Evolutionary conservation across 305 asterid genomes (phyloP), one percentile per base, ranked within the genome.

Genomic region (Solanum aculeatissimum): DNA sequence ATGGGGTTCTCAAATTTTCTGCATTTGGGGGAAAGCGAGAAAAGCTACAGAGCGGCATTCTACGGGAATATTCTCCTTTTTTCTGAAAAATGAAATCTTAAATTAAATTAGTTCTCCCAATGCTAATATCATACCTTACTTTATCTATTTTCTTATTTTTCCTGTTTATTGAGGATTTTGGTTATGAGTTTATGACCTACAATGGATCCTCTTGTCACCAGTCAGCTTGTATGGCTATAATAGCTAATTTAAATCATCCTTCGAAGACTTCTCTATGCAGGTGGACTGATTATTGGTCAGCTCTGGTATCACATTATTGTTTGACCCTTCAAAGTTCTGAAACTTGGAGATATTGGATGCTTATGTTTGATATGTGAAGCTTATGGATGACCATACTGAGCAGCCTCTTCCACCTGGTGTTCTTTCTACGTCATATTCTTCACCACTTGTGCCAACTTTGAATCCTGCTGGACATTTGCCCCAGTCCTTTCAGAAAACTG

Each of bases 321-420:
- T 68, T 66, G 81, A 4, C 35, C 9, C 49, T 83, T 83, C 21
- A 3, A 25, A 71, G 60, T 49, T 12, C 42, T 16, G 60, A 32
- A 83, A 21, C 23, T 69, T 18, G 58, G 21, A 84, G 66, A 62
- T 62, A 71, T 69, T 49, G 66, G 69, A 78, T 53, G 43, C 42
- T 21, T n/a, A 47, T 11, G 3, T 66, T 72, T 69, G 69, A 29
- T 65, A 54, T 16, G 40, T 69, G 74, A 80, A 85, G 92, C 84
- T 87, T 43, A 92, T 93, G 97, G 95, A 86, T 43, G 88, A 88
- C 58, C 83, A 86, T 47, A 78, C 81, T 54, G 89, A 88, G 57
- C 91, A 92, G 86, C 94, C 91, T 18, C 89, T 83, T 70, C 93
- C 97, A 65, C 92, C 90, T 11, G 93, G 92, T 84, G 86, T 87